phyloP scores from a whole-genome alignment of 164 flowering plant genomes.

The Umbellularia californica region DNA sequence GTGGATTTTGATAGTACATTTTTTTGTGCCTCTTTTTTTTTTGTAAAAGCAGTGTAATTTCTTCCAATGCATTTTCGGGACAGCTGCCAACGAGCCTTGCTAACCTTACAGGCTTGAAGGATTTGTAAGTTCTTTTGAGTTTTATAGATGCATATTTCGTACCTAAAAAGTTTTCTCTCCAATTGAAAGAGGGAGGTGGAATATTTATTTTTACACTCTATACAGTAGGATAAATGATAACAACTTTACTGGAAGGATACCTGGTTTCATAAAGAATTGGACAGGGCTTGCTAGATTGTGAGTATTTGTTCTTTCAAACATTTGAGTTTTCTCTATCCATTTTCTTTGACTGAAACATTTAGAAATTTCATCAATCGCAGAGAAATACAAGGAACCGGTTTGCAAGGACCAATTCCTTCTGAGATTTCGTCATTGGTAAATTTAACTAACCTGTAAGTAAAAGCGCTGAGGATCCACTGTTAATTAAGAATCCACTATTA shows the following conservation, averaged over 20 bases:
- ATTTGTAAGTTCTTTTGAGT: constrained; percentile 11
- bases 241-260: constrained; percentile 36
- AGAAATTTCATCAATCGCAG: constrained; percentile 22
- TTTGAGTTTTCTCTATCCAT: too few species aligned
- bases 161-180: neutral
- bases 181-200: too few species aligned
- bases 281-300: constrained; percentile 24
- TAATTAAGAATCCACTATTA: too few species aligned
- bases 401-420: constrained; percentile 66
- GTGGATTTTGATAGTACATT: too few species aligned
- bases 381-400: constrained; percentile 59
- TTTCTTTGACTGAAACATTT: neutral
- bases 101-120: constrained; percentile 12
- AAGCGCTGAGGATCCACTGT: neutral
- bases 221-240: constrained; percentile 35
- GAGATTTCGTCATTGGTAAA: constrained; percentile 41
- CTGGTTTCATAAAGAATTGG: constrained; percentile 26
- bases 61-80: constrained; percentile 24
- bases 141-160: neutral
- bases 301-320: constrained; percentile 8
- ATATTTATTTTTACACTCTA: neutral
- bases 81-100: constrained; percentile 17
- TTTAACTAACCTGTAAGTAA: constrained; percentile 45
- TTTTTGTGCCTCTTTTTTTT: too few species aligned
- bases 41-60: constrained; percentile 19